Evolutionary conservation across 2,329 filamentous ascomycete species (phyloP), one percentile per base, ranked within the genome.

Genomic region (Fusarium zealandicum): DNA sequence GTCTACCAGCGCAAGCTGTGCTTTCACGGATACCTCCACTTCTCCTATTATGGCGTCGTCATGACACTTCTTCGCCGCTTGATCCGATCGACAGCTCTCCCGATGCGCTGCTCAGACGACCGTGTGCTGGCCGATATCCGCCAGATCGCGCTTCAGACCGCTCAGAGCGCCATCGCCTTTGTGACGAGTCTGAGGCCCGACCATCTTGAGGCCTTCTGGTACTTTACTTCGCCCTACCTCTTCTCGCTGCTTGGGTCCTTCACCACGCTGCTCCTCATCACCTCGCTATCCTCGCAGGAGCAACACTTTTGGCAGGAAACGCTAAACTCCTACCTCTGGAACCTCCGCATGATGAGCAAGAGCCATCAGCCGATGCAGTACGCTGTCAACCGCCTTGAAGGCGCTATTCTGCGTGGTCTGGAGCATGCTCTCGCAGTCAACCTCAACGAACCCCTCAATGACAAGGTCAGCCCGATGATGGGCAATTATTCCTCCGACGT

Each of bases 21-120:
- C 39, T 71, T 70, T 43, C 69, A 70, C 33, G 69, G 77, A 4
- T 76, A 75, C 31, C 65, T 80, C 11, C 75, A 79, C 48, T 72
- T 80, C 16, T 78, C 76, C 10, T 80, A 80, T 64, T 75, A 79
- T 53, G 77, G 76, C 2, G 77, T 78, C 1, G 74, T 76, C 46
- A 78, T 80, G 56, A 75, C 76, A 17, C 69, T 80, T 3, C 76
- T 80, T 57, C 75, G 77, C 6, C 75, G 77, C 6, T 74, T 80
- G 51, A 72, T 80, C 5, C 68, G 69, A 27, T 72, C 69, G 33
- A 69, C 69, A 27, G 68, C 69, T 6, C 48, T 72, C n/a, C 57
- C 68, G 1, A 69, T 69, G 20, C 63, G 65, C 12, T 72, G 69
- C 50, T 40, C 54, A n/a, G 65, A 71, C 37, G 64, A 70, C 18